Evolutionary conservation across 495 filamentous ascomycete genomes (phyloP).

Genomic region (Tuber calosporum): DNA sequence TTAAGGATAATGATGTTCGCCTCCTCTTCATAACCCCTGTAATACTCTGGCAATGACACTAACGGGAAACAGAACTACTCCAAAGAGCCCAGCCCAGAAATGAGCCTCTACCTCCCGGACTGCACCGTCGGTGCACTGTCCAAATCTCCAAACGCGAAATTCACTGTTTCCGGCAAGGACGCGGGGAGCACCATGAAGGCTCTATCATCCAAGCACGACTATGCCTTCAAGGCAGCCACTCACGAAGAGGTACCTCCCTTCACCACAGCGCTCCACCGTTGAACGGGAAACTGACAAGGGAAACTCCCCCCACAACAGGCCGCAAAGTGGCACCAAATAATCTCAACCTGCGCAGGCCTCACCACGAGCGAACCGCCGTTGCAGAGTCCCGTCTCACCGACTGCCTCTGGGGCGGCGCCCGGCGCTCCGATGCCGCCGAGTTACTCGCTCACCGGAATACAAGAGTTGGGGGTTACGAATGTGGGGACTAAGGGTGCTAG

Average conservation of each 20-base stretch:
- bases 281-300: not conserved
- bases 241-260: slow-evolving; percentile 15
- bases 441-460: slow-evolving; percentile 25
- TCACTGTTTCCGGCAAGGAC: slow-evolving; percentile 93
- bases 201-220: slow-evolving; percentile 56
- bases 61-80: slow-evolving; percentile 51
- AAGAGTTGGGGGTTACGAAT: slow-evolving; percentile 16
- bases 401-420: slow-evolving; percentile 5
- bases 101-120: slow-evolving; percentile 87
- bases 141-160: slow-evolving; percentile 61
- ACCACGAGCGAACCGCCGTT: slow-evolving; percentile 33
- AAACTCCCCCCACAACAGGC: slow-evolving; percentile 14
- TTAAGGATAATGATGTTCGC: slow-evolving; percentile 73
- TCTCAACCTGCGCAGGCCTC: slow-evolving; percentile 31
- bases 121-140: slow-evolving; percentile 60
- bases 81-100: slow-evolving; percentile 73
- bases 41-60: not conserved
- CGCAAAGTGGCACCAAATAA: slow-evolving; percentile 33
- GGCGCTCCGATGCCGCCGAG: slow-evolving; percentile 19
- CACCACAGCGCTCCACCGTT: not conserved
- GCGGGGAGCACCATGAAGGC: slow-evolving; percentile 49
- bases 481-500: not conserved
- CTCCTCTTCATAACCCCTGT: not conserved
- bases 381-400: slow-evolving; percentile 28
- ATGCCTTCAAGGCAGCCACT: slow-evolving; percentile 53